These are phyloP conservation scores for Fraxinus greggii DNA, from an alignment of 305 asterid species.

Conservation along the genomic window DNA sequence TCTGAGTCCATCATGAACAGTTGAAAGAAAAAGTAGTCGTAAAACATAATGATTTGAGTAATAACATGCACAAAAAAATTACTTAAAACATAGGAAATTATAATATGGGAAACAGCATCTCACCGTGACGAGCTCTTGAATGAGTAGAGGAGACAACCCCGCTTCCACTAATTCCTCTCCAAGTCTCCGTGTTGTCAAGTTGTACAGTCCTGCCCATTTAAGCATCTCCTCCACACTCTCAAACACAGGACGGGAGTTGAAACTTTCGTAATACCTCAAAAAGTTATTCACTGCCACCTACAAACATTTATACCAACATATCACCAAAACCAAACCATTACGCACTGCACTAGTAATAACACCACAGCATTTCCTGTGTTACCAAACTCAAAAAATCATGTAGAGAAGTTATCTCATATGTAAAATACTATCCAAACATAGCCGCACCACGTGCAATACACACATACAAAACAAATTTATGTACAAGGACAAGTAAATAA, in stretches of 20 bases:
- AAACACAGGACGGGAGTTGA: conserved; percentile 76
- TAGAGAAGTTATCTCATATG: not conserved
- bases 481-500: not conserved
- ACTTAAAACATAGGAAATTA: conserved; percentile 3
- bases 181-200: conserved; percentile 58
- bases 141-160: conserved; percentile 58
- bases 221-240: conserved; percentile 82
- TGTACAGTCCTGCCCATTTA: conserved; percentile 81
- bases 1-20: not conserved
- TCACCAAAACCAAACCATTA: conserved; percentile 8
- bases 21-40: not conserved
- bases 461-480: not conserved
- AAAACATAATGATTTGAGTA: conserved; percentile 9
- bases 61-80: not conserved
- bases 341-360: not conserved
- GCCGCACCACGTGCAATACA: not conserved
- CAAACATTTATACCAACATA: conserved; percentile 26
- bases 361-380: not conserved
- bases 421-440: not conserved
- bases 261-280: conserved; percentile 63
- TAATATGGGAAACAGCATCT: conserved; percentile 33
- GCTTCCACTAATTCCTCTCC: conserved; percentile 56
- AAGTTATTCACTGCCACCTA: conserved; percentile 58
- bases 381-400: conserved; percentile 5
- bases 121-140: conserved; percentile 84